Conservation (phyloP, 257 asterid genomes). For the Craterostigma plantagineum region DNA sequence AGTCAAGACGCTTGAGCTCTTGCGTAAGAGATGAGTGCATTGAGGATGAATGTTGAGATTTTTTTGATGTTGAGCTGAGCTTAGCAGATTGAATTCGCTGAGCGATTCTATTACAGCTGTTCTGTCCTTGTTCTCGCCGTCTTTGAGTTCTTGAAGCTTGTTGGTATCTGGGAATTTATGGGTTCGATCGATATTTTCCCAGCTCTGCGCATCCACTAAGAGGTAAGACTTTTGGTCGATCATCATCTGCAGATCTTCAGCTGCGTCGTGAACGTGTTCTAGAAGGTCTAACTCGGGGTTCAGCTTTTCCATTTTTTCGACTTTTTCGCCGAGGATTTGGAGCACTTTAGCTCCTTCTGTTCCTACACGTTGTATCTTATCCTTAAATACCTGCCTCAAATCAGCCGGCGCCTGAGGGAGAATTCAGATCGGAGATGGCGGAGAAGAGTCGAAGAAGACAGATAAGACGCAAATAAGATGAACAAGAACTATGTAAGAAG, state of each 20-base stretch:
- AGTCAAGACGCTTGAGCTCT: conserved; percentile 26
- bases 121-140: conserved; percentile 5
- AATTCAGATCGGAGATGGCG: not conserved
- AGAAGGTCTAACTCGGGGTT: conserved; percentile 31
- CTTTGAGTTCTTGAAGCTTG: conserved; percentile 48
- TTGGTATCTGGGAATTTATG: conserved; percentile 44
- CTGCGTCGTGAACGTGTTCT: conserved; percentile 73
- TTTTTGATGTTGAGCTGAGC: too few relatives aligned
- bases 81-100: too few relatives aligned
- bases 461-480: not conserved
- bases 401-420: conserved; percentile 58
- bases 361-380: conserved; percentile 62
- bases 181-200: conserved; percentile 48
- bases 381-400: conserved; percentile 47
- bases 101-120: too few relatives aligned
- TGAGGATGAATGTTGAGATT: too few relatives aligned
- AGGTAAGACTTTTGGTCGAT: conserved; percentile 82
- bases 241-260: conserved; percentile 65
- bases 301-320: conserved; percentile 86
- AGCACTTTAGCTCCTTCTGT: conserved; percentile 71
- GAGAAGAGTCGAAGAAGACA: not conserved
- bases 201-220: conserved; percentile 59
- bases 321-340: conserved; percentile 57
- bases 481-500: not conserved
- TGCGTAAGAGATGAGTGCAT: not conserved